These are phyloP conservation scores for Phytophthora colocasiae DNA, from an alignment of 352 stramenopile species.

Conservation along the genomic window DNA sequence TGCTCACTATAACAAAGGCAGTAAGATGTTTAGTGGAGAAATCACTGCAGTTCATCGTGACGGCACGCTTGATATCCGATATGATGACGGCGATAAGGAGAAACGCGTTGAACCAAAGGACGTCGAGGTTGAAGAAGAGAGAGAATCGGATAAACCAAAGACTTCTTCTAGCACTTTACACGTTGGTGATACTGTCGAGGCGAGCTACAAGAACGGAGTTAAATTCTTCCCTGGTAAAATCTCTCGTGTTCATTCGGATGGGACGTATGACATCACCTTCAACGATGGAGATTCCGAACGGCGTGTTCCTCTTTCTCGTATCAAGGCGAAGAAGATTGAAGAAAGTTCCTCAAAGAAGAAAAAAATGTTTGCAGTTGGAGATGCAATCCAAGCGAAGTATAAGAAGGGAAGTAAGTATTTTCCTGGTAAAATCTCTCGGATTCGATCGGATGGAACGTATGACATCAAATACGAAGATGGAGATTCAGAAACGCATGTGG, in stretches of 20 bases:
- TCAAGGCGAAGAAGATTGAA: slow-evolving; percentile 26
- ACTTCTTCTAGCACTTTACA: slow-evolving; percentile 9
- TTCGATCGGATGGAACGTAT: slow-evolving; percentile 59
- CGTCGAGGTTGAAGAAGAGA: slow-evolving; percentile 38
- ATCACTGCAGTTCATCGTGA: slow-evolving; percentile 52
- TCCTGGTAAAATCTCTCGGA: slow-evolving; percentile 49
- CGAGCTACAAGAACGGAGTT: slow-evolving; percentile 44
- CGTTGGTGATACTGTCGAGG: slow-evolving; percentile 39
- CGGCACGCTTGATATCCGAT: slow-evolving; percentile 65
- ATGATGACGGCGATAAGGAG: slow-evolving; percentile 64
- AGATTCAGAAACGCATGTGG: slow-evolving; percentile 37
- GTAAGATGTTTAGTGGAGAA: slow-evolving; percentile 43
- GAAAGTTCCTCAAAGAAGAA: slow-evolving; percentile 23
- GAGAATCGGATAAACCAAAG: background rate
- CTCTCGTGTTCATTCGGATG: slow-evolving; percentile 54
- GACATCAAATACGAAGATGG: slow-evolving; percentile 66
- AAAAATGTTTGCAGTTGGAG: slow-evolving; percentile 37
- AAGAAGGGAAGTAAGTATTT: slow-evolving; percentile 55
- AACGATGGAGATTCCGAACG: slow-evolving; percentile 60
- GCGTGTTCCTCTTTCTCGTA: slow-evolving; percentile 36
- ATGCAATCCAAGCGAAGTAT: slow-evolving; percentile 53
- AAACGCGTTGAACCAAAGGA: slow-evolving; percentile 40
- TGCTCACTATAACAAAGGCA: slow-evolving; percentile 53
- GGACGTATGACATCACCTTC: slow-evolving; percentile 60
- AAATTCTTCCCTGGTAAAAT: slow-evolving; percentile 74